Base-by-base conservation (phyloP, 2,329 filamentous ascomycete species). In the Fusarium tuaranense region DNA sequence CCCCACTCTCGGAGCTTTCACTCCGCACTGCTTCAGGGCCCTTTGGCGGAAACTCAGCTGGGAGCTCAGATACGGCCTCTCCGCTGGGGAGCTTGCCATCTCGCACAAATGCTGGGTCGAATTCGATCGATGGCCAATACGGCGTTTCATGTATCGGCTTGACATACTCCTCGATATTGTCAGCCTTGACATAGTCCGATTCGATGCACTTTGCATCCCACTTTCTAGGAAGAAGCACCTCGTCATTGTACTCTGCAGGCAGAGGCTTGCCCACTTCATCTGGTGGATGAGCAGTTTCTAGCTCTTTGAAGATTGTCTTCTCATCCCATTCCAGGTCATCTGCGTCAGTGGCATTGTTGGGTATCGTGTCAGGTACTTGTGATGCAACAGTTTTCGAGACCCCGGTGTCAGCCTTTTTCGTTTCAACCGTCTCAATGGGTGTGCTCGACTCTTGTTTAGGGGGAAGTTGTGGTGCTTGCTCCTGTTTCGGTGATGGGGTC, bases 211-310 rank as follows among this genome's bases (percentile, higher is more conserved):
- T 81, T 14, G 85, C 82, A 71, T 86, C 82, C 76, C 84, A 85
- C 7, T 84, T 81, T 20, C 83, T 84, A 30, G 87, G 85, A 44
- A 87, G 84, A 36, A 87, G 84, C 9, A 86, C 82, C 18, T 85
- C 83, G 22, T 87, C 85, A 44, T 81, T 84, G 68, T 86, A 88
- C 20, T 80, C 78, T 18, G 77, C 72, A 5, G 85, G 82, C 2
- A 88, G 79, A 22, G 86, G 86, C 68, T 84, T 86, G 14, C 84
- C 85, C 64, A 87, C 84, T n/a, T 85, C 83, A 41, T 88, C 86
- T n/a, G 84, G 84, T 8, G 81, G 80, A 65, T 84, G 83, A 13
- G 71, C 72, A 6, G 79, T 67, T 10, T 77, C 70, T 38, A 79
- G 71, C 46, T 85, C 83, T 12, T 81, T 78, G 65, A 87, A 87